These are phyloP conservation scores for Neonectria sp. DNA, from an alignment of 2,329 filamentous ascomycete species.

Conservation along the genomic window DNA sequence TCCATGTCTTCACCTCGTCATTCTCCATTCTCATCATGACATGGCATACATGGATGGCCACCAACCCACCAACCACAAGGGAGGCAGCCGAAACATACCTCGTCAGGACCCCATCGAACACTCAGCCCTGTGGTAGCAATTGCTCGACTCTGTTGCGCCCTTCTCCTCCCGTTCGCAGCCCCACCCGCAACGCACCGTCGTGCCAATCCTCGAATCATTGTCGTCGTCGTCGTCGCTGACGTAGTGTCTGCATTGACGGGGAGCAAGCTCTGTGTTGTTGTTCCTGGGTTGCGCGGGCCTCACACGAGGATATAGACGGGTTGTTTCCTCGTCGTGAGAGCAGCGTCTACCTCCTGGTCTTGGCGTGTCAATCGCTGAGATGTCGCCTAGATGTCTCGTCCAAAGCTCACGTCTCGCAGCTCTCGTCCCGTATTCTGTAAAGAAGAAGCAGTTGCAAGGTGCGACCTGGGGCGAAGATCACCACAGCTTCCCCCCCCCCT, in stretches of 20 bases:
- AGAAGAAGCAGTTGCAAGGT: background rate
- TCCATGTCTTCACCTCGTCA: background rate
- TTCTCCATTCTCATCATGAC: constrained; percentile 3
- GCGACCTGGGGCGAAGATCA: background rate
- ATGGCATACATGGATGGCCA: no score
- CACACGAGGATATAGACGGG: background rate
- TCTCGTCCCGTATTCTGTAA: background rate
- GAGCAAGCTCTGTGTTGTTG: background rate
- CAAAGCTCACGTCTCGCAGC: background rate
- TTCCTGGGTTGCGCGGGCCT: background rate
- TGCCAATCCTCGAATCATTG: constrained; percentile 37
- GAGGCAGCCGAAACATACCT: constrained; percentile 43
- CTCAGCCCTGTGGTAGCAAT: constrained; percentile 45
- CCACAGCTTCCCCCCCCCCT: background rate
- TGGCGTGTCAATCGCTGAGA: background rate
- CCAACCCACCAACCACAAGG: background rate
- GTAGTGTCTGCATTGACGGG: constrained; percentile 1
- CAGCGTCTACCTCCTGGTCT: background rate
- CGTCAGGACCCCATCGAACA: constrained; percentile 48
- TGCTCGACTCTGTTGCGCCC: constrained; percentile 32
- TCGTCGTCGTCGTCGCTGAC: constrained; percentile 15
- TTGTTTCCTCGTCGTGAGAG: background rate
- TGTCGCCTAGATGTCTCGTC: background rate
- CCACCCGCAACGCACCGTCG: constrained; percentile 34
- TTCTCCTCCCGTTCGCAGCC: constrained; percentile 21